phyloP scores from a whole-genome alignment of 345 rosid genomes.

The Cardamine occulta region DNA sequence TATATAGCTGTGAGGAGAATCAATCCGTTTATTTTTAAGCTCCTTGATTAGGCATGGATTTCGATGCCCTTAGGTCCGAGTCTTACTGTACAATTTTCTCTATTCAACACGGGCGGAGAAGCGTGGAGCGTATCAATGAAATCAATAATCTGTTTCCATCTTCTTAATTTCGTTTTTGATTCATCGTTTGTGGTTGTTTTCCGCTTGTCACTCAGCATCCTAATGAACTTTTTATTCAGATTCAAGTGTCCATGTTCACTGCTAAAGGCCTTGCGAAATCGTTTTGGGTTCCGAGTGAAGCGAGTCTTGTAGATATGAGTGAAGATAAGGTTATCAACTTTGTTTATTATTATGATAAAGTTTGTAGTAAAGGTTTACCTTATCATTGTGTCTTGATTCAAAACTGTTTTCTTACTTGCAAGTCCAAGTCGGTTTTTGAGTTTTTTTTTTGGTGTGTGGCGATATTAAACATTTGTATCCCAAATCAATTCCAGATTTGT shows the following conservation, averaged over 20 bases:
- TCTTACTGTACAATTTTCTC: conserved; percentile 72
- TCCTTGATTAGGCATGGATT: conserved; percentile 86
- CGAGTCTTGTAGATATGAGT: conserved; percentile 54
- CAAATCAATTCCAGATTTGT: conserved; percentile 25
- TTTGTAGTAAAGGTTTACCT: neutral
- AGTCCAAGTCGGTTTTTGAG: conserved; percentile 2
- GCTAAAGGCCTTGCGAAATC: conserved; percentile 99
- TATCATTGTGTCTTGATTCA: conserved; percentile 1
- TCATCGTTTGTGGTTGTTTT: conserved; percentile 8
- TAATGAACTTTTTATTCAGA: conserved; percentile 51
- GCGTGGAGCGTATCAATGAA: conserved; percentile 78
- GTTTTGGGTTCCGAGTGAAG: conserved; percentile 73
- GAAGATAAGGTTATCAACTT: conserved; percentile 61
- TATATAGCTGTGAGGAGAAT: conserved; percentile 19
- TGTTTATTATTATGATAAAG: neutral
- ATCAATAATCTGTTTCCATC: conserved; percentile 49
- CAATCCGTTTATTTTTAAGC: conserved; percentile 11
- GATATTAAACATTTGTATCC: conserved; percentile 3
- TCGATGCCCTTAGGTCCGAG: conserved; percentile 61
- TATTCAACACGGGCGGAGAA: conserved; percentile 93
- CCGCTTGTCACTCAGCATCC: neutral
- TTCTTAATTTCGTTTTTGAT: conserved; percentile 17
- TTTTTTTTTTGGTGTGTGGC: no score
- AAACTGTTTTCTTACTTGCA: conserved; percentile 10
- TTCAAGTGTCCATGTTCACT: conserved; percentile 75